Conservation (phyloP, 2,329 filamentous ascomycete species). For the Pseudopithomyces chartarum region DNA sequence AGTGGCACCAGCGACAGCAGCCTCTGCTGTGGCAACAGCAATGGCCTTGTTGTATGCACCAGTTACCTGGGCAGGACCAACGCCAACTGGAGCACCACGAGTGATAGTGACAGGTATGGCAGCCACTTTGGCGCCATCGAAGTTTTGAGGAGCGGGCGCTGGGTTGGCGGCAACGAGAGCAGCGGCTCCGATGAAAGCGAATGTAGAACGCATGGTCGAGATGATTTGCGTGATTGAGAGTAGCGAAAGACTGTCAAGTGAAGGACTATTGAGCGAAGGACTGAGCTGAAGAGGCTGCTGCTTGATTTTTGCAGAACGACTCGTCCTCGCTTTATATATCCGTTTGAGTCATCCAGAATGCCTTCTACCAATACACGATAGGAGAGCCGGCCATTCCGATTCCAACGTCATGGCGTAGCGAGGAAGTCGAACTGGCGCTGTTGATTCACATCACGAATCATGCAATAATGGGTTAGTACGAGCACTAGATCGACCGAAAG, state of each 20-base stretch:
- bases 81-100: conserved; percentile 24
- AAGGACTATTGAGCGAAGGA: background rate
- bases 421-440: background rate
- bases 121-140: conserved; percentile 15
- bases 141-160: conserved; percentile 21
- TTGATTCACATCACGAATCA: background rate
- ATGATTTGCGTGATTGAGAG: conserved; percentile 3
- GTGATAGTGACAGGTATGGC: conserved; percentile 10
- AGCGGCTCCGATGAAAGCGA: conserved; percentile 25
- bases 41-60: conserved; percentile 17
- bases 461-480: background rate
- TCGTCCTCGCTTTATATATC: background rate
- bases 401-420: background rate
- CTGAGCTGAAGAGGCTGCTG: conserved; percentile 4
- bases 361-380: background rate
- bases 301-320: background rate
- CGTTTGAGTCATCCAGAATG: background rate
- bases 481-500: background rate
- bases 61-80: conserved; percentile 15
- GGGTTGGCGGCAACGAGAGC: conserved; percentile 27
- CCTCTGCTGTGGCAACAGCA: conserved; percentile 18
- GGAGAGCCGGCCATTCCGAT: background rate
- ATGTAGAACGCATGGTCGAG: conserved; percentile 24
- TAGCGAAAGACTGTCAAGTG: background rate
- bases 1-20: conserved; percentile 15